Conservation (phyloP, 345 rosid species). For the Salix koriyanagi region DNA sequence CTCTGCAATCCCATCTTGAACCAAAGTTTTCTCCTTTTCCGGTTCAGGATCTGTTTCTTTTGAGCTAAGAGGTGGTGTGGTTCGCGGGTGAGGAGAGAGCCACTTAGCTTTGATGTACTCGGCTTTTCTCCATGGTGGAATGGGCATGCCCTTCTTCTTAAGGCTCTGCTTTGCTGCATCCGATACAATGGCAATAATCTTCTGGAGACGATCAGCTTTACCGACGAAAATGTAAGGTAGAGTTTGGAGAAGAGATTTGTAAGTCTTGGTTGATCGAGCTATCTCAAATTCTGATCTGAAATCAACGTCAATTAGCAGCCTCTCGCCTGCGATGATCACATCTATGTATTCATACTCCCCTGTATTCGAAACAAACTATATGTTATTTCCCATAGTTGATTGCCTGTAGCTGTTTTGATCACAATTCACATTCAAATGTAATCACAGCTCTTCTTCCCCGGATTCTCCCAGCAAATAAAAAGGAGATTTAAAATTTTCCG, state of each 20-base stretch:
- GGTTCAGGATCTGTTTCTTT: not conserved
- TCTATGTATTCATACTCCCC: slow-evolving; percentile 94
- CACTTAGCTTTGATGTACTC: slow-evolving; percentile 90
- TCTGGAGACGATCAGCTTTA: slow-evolving; percentile 68
- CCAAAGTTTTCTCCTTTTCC: not conserved
- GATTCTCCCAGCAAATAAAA: not conserved
- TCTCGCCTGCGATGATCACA: slow-evolving; percentile 58
- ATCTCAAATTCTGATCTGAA: slow-evolving; percentile 96
- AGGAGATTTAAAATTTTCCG: not conserved
- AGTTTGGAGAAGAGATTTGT: slow-evolving; percentile 65
- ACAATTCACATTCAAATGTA: not conserved
- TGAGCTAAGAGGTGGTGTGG: not conserved
- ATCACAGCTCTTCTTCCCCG: not conserved
- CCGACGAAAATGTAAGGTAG: slow-evolving; percentile 88
- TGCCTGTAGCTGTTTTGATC: not conserved
- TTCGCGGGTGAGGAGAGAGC: slow-evolving; percentile 60
- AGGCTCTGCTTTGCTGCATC: slow-evolving; percentile 88
- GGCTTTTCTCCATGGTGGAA: slow-evolving; percentile 90
- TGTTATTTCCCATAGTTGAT: not conserved
- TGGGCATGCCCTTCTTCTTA: slow-evolving; percentile 89
- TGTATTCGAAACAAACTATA: slow-evolving; percentile 14
- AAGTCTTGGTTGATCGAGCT: slow-evolving; percentile 69
- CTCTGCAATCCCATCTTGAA: not conserved
- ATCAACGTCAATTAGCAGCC: slow-evolving; percentile 74
- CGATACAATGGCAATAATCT: slow-evolving; percentile 69